A percentile compares a stretch with the other conserved stretches of the same genome.
Evolutionary conservation across 2,329 filamentous ascomycete species (phyloP).

Genomic region (Blastomyces parvus): DNA sequence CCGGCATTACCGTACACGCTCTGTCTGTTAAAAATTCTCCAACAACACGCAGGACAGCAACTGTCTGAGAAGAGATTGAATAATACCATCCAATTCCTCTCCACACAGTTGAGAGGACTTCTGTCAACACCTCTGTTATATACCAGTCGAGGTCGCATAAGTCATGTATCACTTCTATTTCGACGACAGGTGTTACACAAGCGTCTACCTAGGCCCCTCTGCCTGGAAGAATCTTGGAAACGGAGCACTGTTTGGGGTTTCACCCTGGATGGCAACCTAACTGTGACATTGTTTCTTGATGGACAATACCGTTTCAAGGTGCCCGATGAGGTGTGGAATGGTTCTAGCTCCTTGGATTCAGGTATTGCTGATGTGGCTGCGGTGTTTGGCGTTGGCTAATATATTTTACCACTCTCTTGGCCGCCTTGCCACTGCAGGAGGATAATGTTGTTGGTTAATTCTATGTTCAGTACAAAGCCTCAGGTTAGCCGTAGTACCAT

Average conservation of each 20-base stretch:
- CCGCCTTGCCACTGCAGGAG: too few species aligned
- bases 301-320: background rate
- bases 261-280: background rate
- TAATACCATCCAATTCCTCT: background rate
- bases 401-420: too few species aligned
- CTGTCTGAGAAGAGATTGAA: background rate
- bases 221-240: background rate
- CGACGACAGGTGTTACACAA: background rate
- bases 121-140: background rate
- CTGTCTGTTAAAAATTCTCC: background rate
- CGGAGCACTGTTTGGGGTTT: background rate
- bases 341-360: background rate
- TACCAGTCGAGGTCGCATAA: background rate
- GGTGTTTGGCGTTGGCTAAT: too few species aligned
- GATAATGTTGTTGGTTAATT: too few species aligned
- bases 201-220: background rate
- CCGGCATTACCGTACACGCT: background rate
- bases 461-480: too few species aligned
- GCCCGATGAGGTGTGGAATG: background rate
- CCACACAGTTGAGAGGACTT: background rate
- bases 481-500: too few species aligned
- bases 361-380: too few species aligned
- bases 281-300: background rate
- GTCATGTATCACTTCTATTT: background rate
- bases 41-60: background rate